A percentile compares a stretch with the other conserved stretches of the same genome.
These are phyloP conservation scores for Amanita phalloides DNA, from an alignment of 768 basidiomycete genomes.

Conservation along the genomic window DNA sequence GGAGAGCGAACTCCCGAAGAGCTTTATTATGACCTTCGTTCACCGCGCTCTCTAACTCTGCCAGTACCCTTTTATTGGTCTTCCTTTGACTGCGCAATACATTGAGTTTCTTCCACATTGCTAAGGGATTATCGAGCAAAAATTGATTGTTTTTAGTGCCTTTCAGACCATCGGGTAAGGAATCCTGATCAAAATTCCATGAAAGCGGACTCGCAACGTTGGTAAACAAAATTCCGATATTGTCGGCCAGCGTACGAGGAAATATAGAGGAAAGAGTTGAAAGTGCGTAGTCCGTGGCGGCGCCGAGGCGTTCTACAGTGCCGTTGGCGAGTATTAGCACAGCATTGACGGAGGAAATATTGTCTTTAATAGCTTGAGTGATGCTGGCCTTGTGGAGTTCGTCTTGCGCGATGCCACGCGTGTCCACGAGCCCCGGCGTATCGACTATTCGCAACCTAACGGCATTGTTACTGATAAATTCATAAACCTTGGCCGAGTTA, in stretches of 20 bases:
- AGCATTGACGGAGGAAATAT: constrained; percentile 14
- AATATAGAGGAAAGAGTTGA: constrained; percentile 14
- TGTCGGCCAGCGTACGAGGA: constrained; percentile 13
- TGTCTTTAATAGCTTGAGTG: constrained; percentile 11
- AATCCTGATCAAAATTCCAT: constrained; percentile 13
- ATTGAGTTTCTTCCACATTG: constrained; percentile 7
- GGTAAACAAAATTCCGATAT: constrained; percentile 18
- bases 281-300: constrained; percentile 16
- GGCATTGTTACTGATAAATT: constrained; percentile 5
- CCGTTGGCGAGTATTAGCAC: constrained; percentile 19
- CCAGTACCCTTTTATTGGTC: not conserved
- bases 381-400: constrained; percentile 14
- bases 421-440: constrained; percentile 19
- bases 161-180: constrained; percentile 8
- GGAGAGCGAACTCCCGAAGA: constrained; percentile 5
- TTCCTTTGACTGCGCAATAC: not conserved
- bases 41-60: constrained; percentile 1
- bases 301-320: constrained; percentile 13
- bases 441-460: constrained; percentile 14
- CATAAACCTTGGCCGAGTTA: constrained; percentile 8
- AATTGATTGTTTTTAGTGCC: not conserved
- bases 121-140: constrained; percentile 9
- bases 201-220: constrained; percentile 11
- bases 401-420: constrained; percentile 16
- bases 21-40: constrained; percentile 6